Conservation (phyloP, 352 stramenopile species). For the Globisporangium polare region DNA sequence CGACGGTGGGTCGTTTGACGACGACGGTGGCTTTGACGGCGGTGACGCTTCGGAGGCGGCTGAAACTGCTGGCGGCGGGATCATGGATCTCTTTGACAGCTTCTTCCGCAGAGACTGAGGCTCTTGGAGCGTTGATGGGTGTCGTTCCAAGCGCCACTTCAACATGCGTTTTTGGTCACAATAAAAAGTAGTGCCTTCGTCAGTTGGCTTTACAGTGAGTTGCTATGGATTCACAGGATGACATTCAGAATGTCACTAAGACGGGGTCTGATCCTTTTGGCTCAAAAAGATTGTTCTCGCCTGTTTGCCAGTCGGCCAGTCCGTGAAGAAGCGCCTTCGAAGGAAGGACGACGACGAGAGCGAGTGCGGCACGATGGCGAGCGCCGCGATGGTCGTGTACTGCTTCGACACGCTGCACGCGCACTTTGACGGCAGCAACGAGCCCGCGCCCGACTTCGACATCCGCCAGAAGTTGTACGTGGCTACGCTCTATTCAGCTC, state of each 20-base stretch:
- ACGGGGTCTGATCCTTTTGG: not conserved
- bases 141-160: not conserved
- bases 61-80: conserved; percentile 23
- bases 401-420: conserved; percentile 81
- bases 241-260: not conserved
- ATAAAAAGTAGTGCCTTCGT: too few relatives aligned
- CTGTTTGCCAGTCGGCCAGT: not conserved
- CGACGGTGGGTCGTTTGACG: conserved; percentile 19
- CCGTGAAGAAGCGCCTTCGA: not conserved
- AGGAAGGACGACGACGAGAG: not conserved
- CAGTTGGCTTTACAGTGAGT: too few relatives aligned
- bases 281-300: not conserved
- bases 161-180: not conserved
- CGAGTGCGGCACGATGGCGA: conserved; percentile 45
- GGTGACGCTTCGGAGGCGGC: conserved; percentile 14
- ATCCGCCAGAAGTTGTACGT: conserved; percentile 54
- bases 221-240: too few relatives aligned
- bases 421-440: conserved; percentile 50
- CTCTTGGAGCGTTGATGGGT: too few relatives aligned
- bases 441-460: conserved; percentile 55
- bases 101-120: conserved; percentile 44
- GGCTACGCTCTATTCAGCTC: not conserved
- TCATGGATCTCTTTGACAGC: conserved; percentile 60
- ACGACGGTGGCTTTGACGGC: conserved; percentile 15
- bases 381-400: conserved; percentile 76